These are phyloP conservation scores for Cladorrhinum sp. DNA, from an alignment of 2,329 filamentous ascomycete genomes.

Conservation along the genomic window DNA sequence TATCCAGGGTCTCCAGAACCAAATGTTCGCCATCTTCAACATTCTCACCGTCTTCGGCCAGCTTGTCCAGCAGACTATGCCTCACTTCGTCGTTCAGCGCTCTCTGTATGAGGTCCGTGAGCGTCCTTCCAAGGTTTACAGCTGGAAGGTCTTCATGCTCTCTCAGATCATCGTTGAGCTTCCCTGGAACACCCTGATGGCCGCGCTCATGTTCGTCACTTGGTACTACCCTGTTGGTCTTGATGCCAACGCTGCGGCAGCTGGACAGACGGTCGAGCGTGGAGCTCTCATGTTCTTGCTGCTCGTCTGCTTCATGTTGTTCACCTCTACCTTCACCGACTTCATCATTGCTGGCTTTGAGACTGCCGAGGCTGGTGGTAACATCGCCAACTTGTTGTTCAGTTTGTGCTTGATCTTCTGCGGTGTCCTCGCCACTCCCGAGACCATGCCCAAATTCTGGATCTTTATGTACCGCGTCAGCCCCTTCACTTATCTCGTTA, in stretches of 20 bases:
- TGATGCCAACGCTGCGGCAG: slow-evolving; percentile 63
- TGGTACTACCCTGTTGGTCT: slow-evolving; percentile 88
- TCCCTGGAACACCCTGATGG: slow-evolving; percentile 77
- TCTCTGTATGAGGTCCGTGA: slow-evolving; percentile 82
- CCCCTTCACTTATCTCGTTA: slow-evolving; percentile 78
- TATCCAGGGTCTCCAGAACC: slow-evolving; percentile 77
- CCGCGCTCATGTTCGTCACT: slow-evolving; percentile 71
- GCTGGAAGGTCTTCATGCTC: slow-evolving; percentile 82
- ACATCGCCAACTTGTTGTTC: slow-evolving; percentile 73
- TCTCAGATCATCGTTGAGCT: slow-evolving; percentile 81
- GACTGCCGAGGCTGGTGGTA: slow-evolving; percentile 70
- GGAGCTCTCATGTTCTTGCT: slow-evolving; percentile 78
- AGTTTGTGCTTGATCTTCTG: slow-evolving; percentile 72
- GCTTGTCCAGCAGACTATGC: slow-evolving; percentile 77
- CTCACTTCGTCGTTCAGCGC: slow-evolving; percentile 78
- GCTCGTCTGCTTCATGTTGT: slow-evolving; percentile 71
- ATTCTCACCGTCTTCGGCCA: slow-evolving; percentile 78
- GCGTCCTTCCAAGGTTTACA: slow-evolving; percentile 78
- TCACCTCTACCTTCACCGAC: slow-evolving; percentile 76
- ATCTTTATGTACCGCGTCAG: slow-evolving; percentile 80
- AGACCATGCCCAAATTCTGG: slow-evolving; percentile 69
- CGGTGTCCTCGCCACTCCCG: slow-evolving; percentile 65
- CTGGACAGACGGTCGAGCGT: slow-evolving; percentile 61
- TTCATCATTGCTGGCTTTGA: slow-evolving; percentile 75
- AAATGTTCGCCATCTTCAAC: slow-evolving; percentile 85